Conservation (phyloP, 768 basidiomycete genomes). For the Boletus reticulatus region DNA sequence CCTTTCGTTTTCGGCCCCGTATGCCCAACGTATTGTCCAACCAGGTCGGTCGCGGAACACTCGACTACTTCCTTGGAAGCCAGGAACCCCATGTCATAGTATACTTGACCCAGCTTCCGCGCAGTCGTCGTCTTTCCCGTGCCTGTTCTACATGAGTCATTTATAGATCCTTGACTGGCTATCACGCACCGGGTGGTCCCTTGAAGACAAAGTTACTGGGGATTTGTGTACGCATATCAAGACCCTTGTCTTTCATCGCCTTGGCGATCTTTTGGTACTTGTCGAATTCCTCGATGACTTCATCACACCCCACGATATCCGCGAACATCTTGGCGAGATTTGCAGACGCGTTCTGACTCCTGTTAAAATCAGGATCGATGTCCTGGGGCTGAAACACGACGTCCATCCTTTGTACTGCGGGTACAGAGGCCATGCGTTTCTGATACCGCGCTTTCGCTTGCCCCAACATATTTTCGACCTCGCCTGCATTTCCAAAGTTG, state of each 20-base stretch:
- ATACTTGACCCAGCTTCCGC: conserved; percentile 62
- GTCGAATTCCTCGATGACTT: conserved; percentile 47
- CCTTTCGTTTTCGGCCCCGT: conserved; percentile 67
- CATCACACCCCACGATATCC: conserved; percentile 61
- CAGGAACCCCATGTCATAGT: conserved; percentile 64
- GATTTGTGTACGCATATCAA: conserved; percentile 48
- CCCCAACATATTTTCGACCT: conserved; percentile 61
- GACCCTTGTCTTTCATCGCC: conserved; percentile 39
- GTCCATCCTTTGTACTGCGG: conserved; percentile 21
- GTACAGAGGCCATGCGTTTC: conserved; percentile 34
- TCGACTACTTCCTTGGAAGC: conserved; percentile 53
- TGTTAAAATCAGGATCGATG: conserved; percentile 64
- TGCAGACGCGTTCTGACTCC: conserved; percentile 42
- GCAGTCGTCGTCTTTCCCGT: conserved; percentile 66
- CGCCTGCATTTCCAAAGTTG: conserved; percentile 67
- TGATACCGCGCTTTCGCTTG: conserved; percentile 50
- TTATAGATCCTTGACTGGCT: neutral
- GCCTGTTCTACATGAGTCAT: conserved; percentile 36
- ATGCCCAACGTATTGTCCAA: conserved; percentile 69
- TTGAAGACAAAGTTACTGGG: conserved; percentile 71
- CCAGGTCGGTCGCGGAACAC: conserved; percentile 69
- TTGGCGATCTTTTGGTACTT: conserved; percentile 52
- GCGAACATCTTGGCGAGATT: conserved; percentile 61
- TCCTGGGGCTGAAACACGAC: conserved; percentile 46
- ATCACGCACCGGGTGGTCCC: conserved; percentile 60